These are phyloP conservation scores for Datura wrightii DNA, from an alignment of 257 asterid species.

Conservation along the genomic window DNA sequence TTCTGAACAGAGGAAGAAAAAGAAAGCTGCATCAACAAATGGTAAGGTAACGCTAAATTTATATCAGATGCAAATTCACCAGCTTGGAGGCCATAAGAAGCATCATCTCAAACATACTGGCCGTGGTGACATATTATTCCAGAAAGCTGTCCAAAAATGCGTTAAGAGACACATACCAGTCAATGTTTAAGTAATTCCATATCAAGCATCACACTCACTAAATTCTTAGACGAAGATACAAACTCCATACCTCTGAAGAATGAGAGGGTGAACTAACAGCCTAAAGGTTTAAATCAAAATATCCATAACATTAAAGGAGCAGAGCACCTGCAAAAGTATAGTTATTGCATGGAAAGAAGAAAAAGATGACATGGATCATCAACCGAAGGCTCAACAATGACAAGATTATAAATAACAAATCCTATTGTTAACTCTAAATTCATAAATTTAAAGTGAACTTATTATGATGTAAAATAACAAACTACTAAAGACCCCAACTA, in stretches of 20 bases:
- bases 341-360: constrained; percentile 25
- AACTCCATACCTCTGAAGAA: constrained; percentile 45
- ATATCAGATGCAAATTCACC: constrained; percentile 30
- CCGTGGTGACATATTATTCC: constrained; percentile 24
- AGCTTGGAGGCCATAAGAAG: constrained; percentile 36
- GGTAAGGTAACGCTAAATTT: background rate
- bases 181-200: background rate
- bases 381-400: constrained; percentile 20
- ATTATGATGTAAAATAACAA: background rate
- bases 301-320: constrained; percentile 39
- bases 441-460: background rate
- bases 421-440: constrained; percentile 10
- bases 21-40: constrained; percentile 31
- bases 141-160: constrained; percentile 28
- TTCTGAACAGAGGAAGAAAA: background rate
- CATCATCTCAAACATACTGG: constrained; percentile 23
- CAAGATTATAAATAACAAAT: background rate
- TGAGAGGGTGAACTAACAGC: constrained; percentile 24
- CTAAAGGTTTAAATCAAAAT: constrained; percentile 31
- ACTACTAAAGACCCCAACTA: background rate
- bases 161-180: constrained; percentile 30
- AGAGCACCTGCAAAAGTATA: constrained; percentile 42
- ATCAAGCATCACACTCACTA: constrained; percentile 31
- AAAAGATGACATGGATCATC: constrained; percentile 9
- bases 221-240: background rate